Evolutionary conservation across 2,329 filamentous ascomycete genomes (phyloP).

Genomic region (Chaetothyriales sp.): DNA sequence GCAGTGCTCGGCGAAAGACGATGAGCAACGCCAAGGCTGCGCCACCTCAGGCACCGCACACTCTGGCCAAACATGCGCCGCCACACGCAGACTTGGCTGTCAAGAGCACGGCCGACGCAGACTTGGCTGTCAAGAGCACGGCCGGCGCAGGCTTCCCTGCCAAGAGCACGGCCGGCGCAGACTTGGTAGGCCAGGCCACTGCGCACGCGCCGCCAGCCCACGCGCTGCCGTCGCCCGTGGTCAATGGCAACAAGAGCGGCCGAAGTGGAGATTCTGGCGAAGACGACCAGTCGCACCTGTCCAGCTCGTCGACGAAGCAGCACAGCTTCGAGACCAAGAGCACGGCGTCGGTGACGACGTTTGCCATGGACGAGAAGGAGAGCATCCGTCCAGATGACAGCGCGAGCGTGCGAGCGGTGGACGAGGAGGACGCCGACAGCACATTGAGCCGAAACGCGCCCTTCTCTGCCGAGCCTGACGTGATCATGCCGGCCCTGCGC

Average conservation of each 20-base stretch:
- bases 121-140: background rate
- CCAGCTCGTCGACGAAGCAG: conserved; percentile 59
- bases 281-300: conserved; percentile 38
- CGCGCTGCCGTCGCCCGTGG: background rate
- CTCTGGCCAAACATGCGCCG: background rate
- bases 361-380: conserved; percentile 93
- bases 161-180: background rate
- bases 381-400: conserved; percentile 90
- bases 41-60: conserved; percentile 16
- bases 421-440: conserved; percentile 68
- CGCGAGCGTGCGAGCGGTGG: conserved; percentile 77
- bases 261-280: conserved; percentile 21
- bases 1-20: background rate
- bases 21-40: conserved; percentile 7
- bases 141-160: background rate
- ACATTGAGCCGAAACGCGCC: conserved; percentile 9
- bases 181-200: background rate
- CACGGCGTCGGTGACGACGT: conserved; percentile 84
- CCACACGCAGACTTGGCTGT: too few species aligned
- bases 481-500: background rate
- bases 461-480: conserved; percentile 5
- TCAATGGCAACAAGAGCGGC: conserved; percentile 7
- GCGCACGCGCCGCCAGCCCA: background rate
- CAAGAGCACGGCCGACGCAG: too few species aligned
- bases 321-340: conserved; percentile 89